Conservation (phyloP, 768 basidiomycete genomes). For the Kwoniella europaea region DNA sequence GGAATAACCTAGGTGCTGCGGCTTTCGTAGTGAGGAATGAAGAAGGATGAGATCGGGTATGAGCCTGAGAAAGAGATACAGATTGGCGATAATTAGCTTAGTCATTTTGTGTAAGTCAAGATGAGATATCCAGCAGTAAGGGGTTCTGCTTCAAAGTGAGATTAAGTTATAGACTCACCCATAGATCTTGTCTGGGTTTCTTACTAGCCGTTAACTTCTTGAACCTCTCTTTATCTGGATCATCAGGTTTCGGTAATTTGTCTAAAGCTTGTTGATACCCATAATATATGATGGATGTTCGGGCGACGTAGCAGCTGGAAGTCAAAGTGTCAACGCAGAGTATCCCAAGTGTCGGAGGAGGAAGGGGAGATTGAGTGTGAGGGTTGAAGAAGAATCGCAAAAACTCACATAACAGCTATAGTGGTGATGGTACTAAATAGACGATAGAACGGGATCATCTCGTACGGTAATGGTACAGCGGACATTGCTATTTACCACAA, state of each 20-base stretch:
- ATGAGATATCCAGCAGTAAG: too few species aligned
- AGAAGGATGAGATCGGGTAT: slow-evolving; percentile 51
- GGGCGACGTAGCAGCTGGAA: slow-evolving; percentile 34
- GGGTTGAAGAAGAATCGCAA: background rate
- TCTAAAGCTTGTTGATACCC: slow-evolving; percentile 43
- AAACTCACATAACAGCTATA: slow-evolving; percentile 40
- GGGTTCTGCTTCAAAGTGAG: too few species aligned
- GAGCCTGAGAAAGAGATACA: slow-evolving; percentile 25
- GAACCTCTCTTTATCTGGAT: slow-evolving; percentile 24
- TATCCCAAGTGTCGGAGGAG: background rate
- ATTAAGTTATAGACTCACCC: slow-evolving; percentile 29
- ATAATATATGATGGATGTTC: slow-evolving; percentile 46
- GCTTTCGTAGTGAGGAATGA: slow-evolving; percentile 46
- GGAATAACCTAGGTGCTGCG: slow-evolving; percentile 46
- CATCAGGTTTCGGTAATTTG: slow-evolving; percentile 28
- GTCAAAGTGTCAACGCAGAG: background rate
- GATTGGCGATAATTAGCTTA: background rate
- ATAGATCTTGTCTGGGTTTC: slow-evolving; percentile 39
- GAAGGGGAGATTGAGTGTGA: background rate
- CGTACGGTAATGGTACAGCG: slow-evolving; percentile 35
- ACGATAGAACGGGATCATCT: slow-evolving; percentile 42
- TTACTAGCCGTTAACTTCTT: slow-evolving; percentile 27
- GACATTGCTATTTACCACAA: slow-evolving; percentile 22
- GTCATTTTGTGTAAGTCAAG: too few species aligned
- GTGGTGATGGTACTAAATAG: slow-evolving; percentile 46